These are phyloP conservation scores for Wickerhamiella slavikovae DNA, from an alignment of 805 yeast genomes.

Conservation along the genomic window DNA sequence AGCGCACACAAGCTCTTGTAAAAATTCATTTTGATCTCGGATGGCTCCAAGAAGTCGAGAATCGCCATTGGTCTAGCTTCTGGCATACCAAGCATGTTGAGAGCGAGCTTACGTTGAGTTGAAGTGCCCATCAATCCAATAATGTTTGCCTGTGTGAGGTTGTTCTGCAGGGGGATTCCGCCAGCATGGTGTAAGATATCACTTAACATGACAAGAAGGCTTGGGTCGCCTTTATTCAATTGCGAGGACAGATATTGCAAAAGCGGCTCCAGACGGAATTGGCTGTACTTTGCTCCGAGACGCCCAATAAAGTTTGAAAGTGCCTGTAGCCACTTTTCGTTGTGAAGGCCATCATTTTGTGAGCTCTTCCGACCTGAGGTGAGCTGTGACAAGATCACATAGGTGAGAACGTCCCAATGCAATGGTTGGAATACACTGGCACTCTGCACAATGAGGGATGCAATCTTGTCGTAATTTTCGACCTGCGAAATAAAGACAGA, in stretches of 20 bases:
- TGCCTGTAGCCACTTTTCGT: conserved; percentile 67
- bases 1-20: conserved; percentile 13
- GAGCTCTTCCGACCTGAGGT: conserved; percentile 45
- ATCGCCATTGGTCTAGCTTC: neutral
- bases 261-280: conserved; percentile 42
- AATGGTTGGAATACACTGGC: conserved; percentile 54
- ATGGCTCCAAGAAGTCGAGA: conserved; percentile 24
- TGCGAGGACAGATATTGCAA: conserved; percentile 39
- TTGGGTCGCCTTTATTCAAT: conserved; percentile 35
- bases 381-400: conserved; percentile 48
- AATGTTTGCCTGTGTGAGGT: conserved; percentile 43
- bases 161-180: conserved; percentile 47
- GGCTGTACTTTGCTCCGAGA: conserved; percentile 32
- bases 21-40: conserved; percentile 21
- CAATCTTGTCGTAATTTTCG: conserved; percentile 80
- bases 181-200: conserved; percentile 38
- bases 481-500: conserved; percentile 54
- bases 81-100: conserved; percentile 1
- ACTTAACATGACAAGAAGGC: conserved; percentile 41
- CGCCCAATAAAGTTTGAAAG: conserved; percentile 62
- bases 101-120: conserved; percentile 25
- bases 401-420: conserved; percentile 73
- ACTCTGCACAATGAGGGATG: conserved; percentile 54
- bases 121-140: conserved; percentile 30
- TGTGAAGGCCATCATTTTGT: conserved; percentile 64